A percentile compares a stretch with the other conserved stretches of the same genome.
phyloP scores from a whole-genome alignment of 1,284 basidiomycete species.

The Rhodotorula sp. region DNA sequence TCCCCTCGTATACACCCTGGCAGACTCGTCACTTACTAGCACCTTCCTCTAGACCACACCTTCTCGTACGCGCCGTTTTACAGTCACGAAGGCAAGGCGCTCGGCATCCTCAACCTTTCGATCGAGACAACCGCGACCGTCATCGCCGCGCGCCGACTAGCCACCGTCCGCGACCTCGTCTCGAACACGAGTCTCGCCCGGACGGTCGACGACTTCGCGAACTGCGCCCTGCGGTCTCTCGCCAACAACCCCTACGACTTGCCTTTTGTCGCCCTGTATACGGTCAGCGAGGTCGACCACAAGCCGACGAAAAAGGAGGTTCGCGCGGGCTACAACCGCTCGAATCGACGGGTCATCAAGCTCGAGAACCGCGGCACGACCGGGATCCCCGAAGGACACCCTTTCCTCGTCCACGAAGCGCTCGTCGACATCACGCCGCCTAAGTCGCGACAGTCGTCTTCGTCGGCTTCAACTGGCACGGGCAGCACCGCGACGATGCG shows the following conservation, averaged over 20 bases:
- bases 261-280: constrained; percentile 40
- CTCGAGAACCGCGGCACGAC: constrained; percentile 24
- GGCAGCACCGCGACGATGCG: constrained; percentile 20
- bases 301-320: constrained; percentile 28
- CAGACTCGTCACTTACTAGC: no score
- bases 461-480: constrained; percentile 27
- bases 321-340: constrained; percentile 13
- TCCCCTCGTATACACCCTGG: not conserved
- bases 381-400: constrained; percentile 31
- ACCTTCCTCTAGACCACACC: constrained; percentile 25
- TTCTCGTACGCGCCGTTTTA: constrained; percentile 39
- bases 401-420: constrained; percentile 30
- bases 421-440: constrained; percentile 26
- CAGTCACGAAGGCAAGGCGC: constrained; percentile 7
- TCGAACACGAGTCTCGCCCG: constrained; percentile 35
- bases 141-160: constrained; percentile 36
- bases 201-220: constrained; percentile 35
- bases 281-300: constrained; percentile 22
- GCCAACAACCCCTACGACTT: constrained; percentile 39
- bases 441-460: constrained; percentile 23
- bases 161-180: constrained; percentile 39
- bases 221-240: constrained; percentile 19
- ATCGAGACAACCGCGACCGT: constrained; percentile 40
- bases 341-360: constrained; percentile 13
- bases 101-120: constrained; percentile 37